phyloP scores from a whole-genome alignment of 2,329 filamentous ascomycete genomes.

The Aspergillus udagawae region DNA sequence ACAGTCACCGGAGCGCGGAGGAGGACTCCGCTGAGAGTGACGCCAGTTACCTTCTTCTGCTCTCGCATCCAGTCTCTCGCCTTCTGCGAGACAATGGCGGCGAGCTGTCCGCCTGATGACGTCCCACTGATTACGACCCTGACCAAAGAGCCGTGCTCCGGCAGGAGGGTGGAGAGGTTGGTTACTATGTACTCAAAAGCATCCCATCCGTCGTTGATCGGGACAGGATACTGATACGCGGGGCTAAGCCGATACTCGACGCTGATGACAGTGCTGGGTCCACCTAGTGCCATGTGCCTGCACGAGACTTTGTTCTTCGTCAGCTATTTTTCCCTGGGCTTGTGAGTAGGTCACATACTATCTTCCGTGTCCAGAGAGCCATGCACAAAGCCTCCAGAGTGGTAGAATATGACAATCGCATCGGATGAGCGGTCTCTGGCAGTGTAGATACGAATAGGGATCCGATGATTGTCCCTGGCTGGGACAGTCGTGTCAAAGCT shows the following conservation, averaged over 20 bases:
- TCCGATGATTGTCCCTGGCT: not conserved
- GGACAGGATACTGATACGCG: not conserved
- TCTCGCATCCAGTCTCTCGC: not conserved
- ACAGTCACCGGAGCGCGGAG: constrained; percentile 1
- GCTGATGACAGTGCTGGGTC: not conserved
- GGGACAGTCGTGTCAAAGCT: not conserved
- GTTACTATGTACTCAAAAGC: not conserved
- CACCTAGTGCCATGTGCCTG: constrained; percentile 1
- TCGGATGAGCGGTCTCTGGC: not conserved
- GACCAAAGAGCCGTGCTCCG: not conserved
- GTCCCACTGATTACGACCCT: not conserved
- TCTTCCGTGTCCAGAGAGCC: not conserved
- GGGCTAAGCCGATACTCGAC: constrained; percentile 1
- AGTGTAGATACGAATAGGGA: not conserved
- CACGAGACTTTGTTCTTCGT: constrained; percentile 53
- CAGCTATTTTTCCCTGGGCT: constrained; percentile 59
- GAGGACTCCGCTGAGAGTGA: not conserved
- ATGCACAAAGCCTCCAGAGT: not conserved
- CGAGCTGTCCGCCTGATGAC: not conserved
- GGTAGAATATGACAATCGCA: not conserved
- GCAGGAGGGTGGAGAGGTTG: not conserved
- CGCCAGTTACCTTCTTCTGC: not conserved
- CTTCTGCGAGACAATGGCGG: not conserved
- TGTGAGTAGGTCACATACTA: constrained; percentile 14
- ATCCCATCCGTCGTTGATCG: not conserved